Conservation (phyloP, 768 basidiomycete genomes). For the Hemileccinum impolitum region DNA sequence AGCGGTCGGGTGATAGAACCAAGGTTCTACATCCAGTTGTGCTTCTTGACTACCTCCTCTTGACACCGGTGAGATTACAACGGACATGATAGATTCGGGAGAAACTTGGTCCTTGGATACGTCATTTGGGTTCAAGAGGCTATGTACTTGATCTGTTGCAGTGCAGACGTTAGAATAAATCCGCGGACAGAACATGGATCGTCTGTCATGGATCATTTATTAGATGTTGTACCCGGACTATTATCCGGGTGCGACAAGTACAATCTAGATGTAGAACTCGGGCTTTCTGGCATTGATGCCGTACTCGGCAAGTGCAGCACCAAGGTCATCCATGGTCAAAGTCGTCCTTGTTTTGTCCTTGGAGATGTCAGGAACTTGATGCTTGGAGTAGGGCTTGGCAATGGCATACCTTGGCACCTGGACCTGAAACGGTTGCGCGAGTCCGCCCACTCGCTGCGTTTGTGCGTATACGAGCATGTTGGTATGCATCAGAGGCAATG, state of each 20-base stretch:
- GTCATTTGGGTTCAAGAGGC: too few relatives aligned
- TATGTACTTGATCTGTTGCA: too few relatives aligned
- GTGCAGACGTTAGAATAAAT: too few relatives aligned
- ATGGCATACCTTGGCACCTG: conserved; percentile 57
- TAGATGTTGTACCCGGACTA: not conserved
- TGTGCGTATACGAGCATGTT: conserved; percentile 93
- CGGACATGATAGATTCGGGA: too few relatives aligned
- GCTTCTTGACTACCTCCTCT: too few relatives aligned
- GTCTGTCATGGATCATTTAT: not conserved
- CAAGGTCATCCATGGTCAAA: conserved; percentile 96
- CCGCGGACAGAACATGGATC: too few relatives aligned
- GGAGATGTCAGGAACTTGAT: conserved; percentile 4
- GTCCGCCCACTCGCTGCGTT: conserved; percentile 77
- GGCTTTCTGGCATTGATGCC: conserved; percentile 93
- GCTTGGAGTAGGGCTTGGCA: not conserved
- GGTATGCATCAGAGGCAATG: conserved; percentile 94
- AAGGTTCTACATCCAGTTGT: too few relatives aligned
- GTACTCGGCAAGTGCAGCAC: conserved; percentile 90
- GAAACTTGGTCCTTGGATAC: too few relatives aligned
- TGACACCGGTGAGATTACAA: too few relatives aligned
- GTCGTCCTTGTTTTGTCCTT: conserved; percentile 92
- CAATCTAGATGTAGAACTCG: conserved; percentile 77
- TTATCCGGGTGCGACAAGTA: not conserved
- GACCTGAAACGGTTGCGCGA: conserved; percentile 51
- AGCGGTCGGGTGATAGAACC: too few relatives aligned